Evolutionary conservation across 2,329 filamentous ascomycete species (phyloP).

Genomic region (Pochonia chlamydosporia): DNA sequence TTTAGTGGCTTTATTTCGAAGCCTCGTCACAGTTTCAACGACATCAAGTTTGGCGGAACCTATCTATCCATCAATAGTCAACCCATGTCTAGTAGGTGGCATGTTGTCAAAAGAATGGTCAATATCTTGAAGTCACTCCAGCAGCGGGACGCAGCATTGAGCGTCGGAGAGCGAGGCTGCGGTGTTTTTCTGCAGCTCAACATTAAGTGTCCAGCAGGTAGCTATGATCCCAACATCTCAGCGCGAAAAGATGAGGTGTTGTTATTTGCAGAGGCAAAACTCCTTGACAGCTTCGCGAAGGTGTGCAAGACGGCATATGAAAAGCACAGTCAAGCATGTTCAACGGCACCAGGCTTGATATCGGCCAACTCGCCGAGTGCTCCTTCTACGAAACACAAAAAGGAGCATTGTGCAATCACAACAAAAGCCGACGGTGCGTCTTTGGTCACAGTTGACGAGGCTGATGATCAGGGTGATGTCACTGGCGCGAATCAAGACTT

Average conservation of each 20-base stretch:
- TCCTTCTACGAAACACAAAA: not conserved
- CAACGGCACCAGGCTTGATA: not conserved
- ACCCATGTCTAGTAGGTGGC: conserved; percentile 46
- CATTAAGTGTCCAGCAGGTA: conserved; percentile 54
- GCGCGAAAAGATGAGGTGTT: conserved; percentile 67
- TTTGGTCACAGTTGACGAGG: not conserved
- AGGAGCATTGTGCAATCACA: not conserved
- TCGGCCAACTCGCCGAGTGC: no score
- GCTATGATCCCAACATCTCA: conserved; percentile 68
- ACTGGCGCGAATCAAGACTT: not conserved
- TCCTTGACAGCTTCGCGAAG: conserved; percentile 40
- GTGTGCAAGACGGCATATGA: conserved; percentile 37
- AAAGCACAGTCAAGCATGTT: not conserved
- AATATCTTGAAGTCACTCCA: conserved; percentile 47
- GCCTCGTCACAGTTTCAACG: conserved; percentile 35
- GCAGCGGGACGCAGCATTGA: conserved; percentile 14
- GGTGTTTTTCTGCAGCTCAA: conserved; percentile 55
- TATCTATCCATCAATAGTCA: conserved; percentile 66
- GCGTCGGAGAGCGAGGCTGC: not conserved
- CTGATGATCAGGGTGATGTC: not conserved
- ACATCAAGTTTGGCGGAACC: conserved; percentile 39
- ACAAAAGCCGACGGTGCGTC: not conserved
- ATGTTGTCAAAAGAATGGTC: conserved; percentile 50
- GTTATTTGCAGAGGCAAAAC: conserved; percentile 48
- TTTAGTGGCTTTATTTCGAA: conserved; percentile 56